Base-by-base conservation (phyloP, 129 eudicot species). In the Artemisia argyi region DNA sequence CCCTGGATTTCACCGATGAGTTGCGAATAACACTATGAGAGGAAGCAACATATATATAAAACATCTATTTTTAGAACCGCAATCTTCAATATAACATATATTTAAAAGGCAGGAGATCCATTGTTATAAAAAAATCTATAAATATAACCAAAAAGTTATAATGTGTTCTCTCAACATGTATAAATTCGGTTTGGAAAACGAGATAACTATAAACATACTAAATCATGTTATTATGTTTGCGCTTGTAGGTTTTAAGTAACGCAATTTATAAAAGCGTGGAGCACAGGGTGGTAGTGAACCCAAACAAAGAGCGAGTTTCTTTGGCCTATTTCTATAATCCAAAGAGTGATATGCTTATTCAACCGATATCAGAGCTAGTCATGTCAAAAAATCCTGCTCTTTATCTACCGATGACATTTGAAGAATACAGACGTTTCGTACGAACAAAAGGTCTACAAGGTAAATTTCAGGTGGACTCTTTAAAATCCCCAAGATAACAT, bases 321-420 rank as follows among this genome's bases (percentile, higher is more conserved):
- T 76, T 92, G 3, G 98, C 98, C 11, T 89, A 79, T 70, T 92
- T 92, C 83, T 89, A 85, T 67, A 92, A 89, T 66, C 98, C 98
- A 1, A 92, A 81, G 61, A 82, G 78, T 3, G 90, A 92, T 71
- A 56, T 87, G 59, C 66, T 80, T 5, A 85, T 92, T 9, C 81
- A 83, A 71, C 98, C 98, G 4, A 83, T 75, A 3, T 59, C 84
- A 30, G 76, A 89, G 47, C 83, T 92, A 4, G 78, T 92, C 42
- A 85, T 86, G 19, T 35, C 83, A 26, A 78, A 87, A 50, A 73
- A 60, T 49, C 96, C 98, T 5, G 84, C 96, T 20, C 65, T 89
- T 66, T 92, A 92, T 63, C 62, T 76, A 0, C 71, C 96, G 47
- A 89, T 85, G 98, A 92, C 91, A 18, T 92, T 89, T 30, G 88